Evolutionary conservation across 768 basidiomycete genomes (phyloP).

Genomic region (Hemileccinum impolitum): DNA sequence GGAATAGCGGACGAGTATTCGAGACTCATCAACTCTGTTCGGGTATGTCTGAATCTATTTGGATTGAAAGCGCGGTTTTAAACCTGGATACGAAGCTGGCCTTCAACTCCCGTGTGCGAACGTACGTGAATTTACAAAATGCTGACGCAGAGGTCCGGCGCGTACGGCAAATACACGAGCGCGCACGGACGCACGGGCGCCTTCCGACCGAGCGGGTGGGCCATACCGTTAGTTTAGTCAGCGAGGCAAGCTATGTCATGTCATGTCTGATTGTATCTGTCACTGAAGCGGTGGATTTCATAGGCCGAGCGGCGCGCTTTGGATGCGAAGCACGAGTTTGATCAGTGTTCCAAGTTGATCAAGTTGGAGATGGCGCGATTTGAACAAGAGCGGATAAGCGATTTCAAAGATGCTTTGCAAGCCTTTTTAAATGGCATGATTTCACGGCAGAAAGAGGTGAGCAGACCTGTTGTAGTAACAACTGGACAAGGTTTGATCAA

Average conservation of each 20-base stretch:
- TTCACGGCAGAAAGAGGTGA: conserved; percentile 72
- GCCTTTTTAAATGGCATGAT: conserved; percentile 88
- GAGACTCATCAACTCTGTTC: conserved; percentile 82
- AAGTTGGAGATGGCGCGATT: conserved; percentile 89
- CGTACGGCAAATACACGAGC: conserved; percentile 75
- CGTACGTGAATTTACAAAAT: conserved; percentile 76
- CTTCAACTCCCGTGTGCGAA: conserved; percentile 82
- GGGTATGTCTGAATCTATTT: conserved; percentile 47
- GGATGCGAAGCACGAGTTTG: conserved; percentile 86
- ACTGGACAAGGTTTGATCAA: neutral
- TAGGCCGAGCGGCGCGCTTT: conserved; percentile 83
- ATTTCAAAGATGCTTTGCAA: conserved; percentile 85
- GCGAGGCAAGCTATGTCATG: conserved; percentile 54
- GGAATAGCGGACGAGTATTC: conserved; percentile 81
- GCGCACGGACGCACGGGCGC: conserved; percentile 72
- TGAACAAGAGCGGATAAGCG: conserved; percentile 89
- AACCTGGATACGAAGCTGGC: conserved; percentile 54
- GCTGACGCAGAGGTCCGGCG: conserved; percentile 73
- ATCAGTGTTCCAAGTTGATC: conserved; percentile 80
- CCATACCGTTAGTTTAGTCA: conserved; percentile 73
- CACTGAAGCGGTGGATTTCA: neutral
- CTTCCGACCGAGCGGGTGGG: conserved; percentile 67
- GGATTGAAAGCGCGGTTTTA: neutral
- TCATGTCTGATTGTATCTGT: neutral
- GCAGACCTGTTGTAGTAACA: conserved; percentile 11